Conservation (phyloP, 257 asterid genomes). For the Ilex aquifolium region DNA sequence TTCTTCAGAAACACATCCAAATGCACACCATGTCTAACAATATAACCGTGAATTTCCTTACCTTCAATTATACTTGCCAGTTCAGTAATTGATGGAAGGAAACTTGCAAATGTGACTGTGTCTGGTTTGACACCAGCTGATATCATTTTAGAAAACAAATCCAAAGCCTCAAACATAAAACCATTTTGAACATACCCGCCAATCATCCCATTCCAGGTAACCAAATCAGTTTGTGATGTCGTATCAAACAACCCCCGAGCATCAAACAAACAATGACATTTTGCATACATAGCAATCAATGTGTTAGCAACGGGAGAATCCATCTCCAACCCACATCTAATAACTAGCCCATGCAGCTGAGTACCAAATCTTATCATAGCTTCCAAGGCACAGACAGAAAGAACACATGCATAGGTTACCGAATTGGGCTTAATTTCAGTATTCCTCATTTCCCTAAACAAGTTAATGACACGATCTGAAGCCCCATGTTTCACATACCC, state of each 20-base stretch:
- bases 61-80: constrained; percentile 35
- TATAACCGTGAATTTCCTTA: constrained; percentile 67
- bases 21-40: constrained; percentile 44
- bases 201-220: constrained; percentile 81
- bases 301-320: constrained; percentile 64
- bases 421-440: constrained; percentile 47
- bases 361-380: constrained; percentile 45
- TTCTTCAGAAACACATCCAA: constrained; percentile 74
- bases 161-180: constrained; percentile 44
- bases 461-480: constrained; percentile 33
- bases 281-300: constrained; percentile 64
- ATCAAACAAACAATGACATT: constrained; percentile 46
- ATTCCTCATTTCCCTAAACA: constrained; percentile 59
- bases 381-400: constrained; percentile 55
- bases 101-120: constrained; percentile 69
- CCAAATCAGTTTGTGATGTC: constrained; percentile 26
- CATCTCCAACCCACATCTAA: constrained; percentile 54
- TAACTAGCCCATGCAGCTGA: constrained; percentile 61
- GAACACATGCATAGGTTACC: constrained; percentile 61
- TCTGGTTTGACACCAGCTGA: constrained; percentile 49
- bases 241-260: constrained; percentile 59
- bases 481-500: constrained; percentile 43
- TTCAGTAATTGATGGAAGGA: constrained; percentile 63
- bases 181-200: constrained; percentile 84
- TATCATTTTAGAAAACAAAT: constrained; percentile 48